Conservation (phyloP, 106 monocot genomes). For the Triglochin maritima region DNA sequence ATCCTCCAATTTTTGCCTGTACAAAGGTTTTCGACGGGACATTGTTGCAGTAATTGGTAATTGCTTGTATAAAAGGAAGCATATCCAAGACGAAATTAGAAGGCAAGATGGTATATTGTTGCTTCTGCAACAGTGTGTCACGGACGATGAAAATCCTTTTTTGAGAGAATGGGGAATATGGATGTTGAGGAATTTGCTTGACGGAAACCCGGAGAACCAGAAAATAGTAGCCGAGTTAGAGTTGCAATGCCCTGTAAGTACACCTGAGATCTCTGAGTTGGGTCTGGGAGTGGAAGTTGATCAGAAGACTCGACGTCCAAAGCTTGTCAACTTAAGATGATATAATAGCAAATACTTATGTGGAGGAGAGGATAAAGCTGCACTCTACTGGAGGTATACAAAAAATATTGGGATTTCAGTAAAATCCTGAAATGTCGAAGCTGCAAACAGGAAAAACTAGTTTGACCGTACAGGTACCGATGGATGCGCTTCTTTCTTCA, state of each 20-base stretch:
- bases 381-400: too few species aligned
- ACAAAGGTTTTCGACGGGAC: slow-evolving; percentile 76
- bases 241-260: slow-evolving; percentile 46
- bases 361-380: too few species aligned
- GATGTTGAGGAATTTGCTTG: slow-evolving; percentile 50
- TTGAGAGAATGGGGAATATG: slow-evolving; percentile 86
- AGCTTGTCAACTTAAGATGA: slow-evolving; percentile 55
- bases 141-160: slow-evolving; percentile 79
- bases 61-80: slow-evolving; percentile 40
- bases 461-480: too few species aligned
- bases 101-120: slow-evolving; percentile 39
- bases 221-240: slow-evolving; percentile 43
- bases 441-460: too few species aligned
- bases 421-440: too few species aligned
- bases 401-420: too few species aligned
- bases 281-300: slow-evolving; percentile 71
- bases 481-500: too few species aligned
- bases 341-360: neutral
- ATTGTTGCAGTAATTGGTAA: slow-evolving; percentile 70
- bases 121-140: slow-evolving; percentile 77
- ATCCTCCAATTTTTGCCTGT: slow-evolving; percentile 42
- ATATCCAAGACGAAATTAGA: slow-evolving; percentile 75
- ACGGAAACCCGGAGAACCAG: slow-evolving; percentile 80
- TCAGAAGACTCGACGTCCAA: slow-evolving; percentile 31
- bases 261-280: slow-evolving; percentile 44